phyloP scores from a whole-genome alignment of 1,284 basidiomycete genomes.

The Austroboletus rostrupii region DNA sequence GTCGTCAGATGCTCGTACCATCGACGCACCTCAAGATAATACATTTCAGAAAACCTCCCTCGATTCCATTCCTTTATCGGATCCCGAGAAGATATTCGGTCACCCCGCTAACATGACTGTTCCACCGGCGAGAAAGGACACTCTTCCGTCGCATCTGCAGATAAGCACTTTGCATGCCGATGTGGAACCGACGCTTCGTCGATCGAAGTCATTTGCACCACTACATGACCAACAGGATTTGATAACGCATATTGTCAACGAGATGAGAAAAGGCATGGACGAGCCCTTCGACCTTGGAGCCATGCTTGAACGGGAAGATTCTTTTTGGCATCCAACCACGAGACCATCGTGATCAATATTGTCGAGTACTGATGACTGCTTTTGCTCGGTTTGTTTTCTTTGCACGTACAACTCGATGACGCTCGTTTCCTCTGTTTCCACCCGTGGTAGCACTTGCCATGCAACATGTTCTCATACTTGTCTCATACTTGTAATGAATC shows the following conservation, averaged over 20 bases:
- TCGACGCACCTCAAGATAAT: background rate
- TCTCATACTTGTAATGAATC: too few species aligned
- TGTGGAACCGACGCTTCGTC: constrained; percentile 15
- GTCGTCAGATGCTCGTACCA: background rate
- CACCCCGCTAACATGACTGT: constrained; percentile 7
- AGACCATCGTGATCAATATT: background rate
- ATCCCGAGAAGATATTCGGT: constrained; percentile 11
- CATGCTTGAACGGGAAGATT: background rate
- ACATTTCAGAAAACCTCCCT: constrained; percentile 9
- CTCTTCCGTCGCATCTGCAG: constrained; percentile 3
- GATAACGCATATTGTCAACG: constrained; percentile 15
- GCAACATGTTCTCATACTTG: too few species aligned
- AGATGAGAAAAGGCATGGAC: constrained; percentile 19
- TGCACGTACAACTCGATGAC: background rate
- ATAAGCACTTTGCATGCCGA: background rate
- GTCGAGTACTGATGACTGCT: too few species aligned
- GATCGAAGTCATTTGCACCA: constrained; percentile 24
- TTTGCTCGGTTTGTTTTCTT: background rate
- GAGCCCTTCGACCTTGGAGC: background rate
- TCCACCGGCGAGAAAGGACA: constrained; percentile 18
- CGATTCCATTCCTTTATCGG: constrained; percentile 12
- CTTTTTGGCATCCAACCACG: background rate
- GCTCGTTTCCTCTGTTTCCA: background rate
- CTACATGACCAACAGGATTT: background rate
- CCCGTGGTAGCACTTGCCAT: background rate